Conservation (phyloP, 257 asterid genomes). For the Linderniella brevidens region DNA sequence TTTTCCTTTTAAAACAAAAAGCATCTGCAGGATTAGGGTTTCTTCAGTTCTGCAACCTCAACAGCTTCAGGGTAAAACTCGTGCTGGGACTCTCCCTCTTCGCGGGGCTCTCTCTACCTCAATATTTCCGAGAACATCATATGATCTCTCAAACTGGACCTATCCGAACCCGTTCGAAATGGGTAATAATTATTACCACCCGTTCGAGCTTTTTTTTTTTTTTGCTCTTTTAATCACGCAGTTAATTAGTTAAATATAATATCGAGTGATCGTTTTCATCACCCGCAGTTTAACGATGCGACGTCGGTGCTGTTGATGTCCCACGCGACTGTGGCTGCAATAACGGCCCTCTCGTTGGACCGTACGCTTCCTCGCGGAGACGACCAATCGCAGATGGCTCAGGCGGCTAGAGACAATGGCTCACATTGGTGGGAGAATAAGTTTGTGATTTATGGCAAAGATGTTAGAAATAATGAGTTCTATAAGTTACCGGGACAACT, state of each 20-base stretch:
- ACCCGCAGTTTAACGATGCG: slow-evolving; percentile 35
- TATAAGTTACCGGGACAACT: slow-evolving; percentile 47
- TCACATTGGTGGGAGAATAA: slow-evolving; percentile 52
- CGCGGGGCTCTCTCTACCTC: slow-evolving; percentile 52
- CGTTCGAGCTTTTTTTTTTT: background rate
- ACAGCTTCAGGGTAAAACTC: slow-evolving; percentile 60
- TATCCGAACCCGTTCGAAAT: slow-evolving; percentile 28
- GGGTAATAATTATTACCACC: slow-evolving; percentile 24
- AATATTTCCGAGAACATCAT: slow-evolving; percentile 36
- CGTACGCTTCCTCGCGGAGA: slow-evolving; percentile 22
- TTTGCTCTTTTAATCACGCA: no score
- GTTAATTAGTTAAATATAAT: no score
- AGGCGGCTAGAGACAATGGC: slow-evolving; percentile 38
- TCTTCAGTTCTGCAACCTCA: slow-evolving; percentile 71
- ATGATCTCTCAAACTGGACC: slow-evolving; percentile 18
- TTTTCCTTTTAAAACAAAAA: slow-evolving; percentile 12
- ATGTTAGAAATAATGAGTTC: slow-evolving; percentile 48
- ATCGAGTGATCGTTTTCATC: no score
- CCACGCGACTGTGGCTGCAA: slow-evolving; percentile 35
- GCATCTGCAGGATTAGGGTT: slow-evolving; percentile 68
- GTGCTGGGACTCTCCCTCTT: slow-evolving; percentile 53
- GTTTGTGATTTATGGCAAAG: slow-evolving; percentile 36
- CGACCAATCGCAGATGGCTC: slow-evolving; percentile 4
- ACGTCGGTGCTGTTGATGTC: slow-evolving; percentile 34
- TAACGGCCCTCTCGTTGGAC: slow-evolving; percentile 32